Evolutionary conservation across 2,329 filamentous ascomycete genomes (phyloP), one percentile per base, ranked within the genome.

Genomic region (Tolypocladium cylindrosporum): DNA sequence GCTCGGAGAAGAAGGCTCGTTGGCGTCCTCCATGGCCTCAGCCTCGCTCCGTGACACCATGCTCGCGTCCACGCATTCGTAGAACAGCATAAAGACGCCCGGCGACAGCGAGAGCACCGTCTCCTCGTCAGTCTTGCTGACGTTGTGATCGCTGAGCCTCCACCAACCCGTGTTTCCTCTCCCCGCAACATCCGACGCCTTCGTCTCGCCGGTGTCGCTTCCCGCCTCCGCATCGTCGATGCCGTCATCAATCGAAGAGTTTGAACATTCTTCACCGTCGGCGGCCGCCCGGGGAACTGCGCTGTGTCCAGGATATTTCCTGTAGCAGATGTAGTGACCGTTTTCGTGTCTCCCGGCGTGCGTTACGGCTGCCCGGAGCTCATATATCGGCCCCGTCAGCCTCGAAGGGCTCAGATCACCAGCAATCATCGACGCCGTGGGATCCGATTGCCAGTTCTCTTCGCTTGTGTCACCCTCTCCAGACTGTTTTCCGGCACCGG

Each of bases 71-170:
- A 88, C 75, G 53, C 83, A 84, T 69, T 99, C 93, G 70, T 97
- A 99, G 71, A 97, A 97, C 1, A 97, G 80, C 93, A 99, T 97
- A 69, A 97, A 97, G 0, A 92, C 93, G 1, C 90, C 91, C 0
- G 72, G 68, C 0, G 86, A 86, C 64, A 96, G 87, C 2, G 79
- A 80, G 55, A 94, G 75, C 0, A 96, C 89, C 36, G 82, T 80
- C 13, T 86, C 80, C 69, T 96, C 90, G 24, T 82, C 82, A 31
- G 92, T 88, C 62, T 83, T 79, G 60, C 79, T 83, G 9, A 97
- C 92, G 61, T 88, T 86, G 60, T 96, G 90, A 66, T 97, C 93
- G 69, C 93, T 97, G 36, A 97, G 79, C 19, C 89, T 81, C 87
- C 91, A 99, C 94, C 94, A 97, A 59, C 84, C 81, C 62, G 81